These are phyloP conservation scores for Camillea tinctor DNA, from an alignment of 2,329 filamentous ascomycete genomes.

Conservation along the genomic window DNA sequence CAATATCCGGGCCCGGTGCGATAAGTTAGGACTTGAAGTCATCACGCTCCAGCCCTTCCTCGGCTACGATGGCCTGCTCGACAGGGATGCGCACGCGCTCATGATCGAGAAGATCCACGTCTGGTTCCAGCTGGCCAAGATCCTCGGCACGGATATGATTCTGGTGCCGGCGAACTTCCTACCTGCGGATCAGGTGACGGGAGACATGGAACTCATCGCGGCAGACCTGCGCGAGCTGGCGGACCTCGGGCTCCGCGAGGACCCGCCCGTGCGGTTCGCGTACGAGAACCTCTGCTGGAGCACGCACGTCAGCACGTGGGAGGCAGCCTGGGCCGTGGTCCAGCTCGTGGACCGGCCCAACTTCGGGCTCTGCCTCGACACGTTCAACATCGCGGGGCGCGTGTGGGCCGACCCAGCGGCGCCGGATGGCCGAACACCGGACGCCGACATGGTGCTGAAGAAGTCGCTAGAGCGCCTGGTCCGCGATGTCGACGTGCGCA, in stretches of 20 bases:
- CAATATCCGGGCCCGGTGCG: constrained; percentile 54
- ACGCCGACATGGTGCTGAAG: constrained; percentile 54
- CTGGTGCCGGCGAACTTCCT: constrained; percentile 72
- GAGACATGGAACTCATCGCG: constrained; percentile 55
- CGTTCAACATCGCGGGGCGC: constrained; percentile 71
- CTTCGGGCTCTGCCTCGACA: constrained; percentile 74
- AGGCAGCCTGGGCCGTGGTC: constrained; percentile 66
- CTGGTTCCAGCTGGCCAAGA: constrained; percentile 67
- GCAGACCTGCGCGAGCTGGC: constrained; percentile 63
- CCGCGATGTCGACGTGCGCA: constrained; percentile 53
- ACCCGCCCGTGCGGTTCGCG: constrained; percentile 61
- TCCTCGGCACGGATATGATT: constrained; percentile 67
- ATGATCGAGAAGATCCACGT: constrained; percentile 62
- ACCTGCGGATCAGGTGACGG: constrained; percentile 40
- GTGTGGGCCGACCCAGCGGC: constrained; percentile 67
- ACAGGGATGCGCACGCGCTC: constrained; percentile 54
- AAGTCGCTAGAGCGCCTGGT: constrained; percentile 55
- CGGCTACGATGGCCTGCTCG: constrained; percentile 70
- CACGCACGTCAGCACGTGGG: constrained; percentile 68
- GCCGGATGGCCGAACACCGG: constrained; percentile 42
- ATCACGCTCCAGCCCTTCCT: constrained; percentile 73
- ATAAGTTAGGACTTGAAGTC: constrained; percentile 52
- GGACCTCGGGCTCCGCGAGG: constrained; percentile 59
- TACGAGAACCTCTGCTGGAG: constrained; percentile 74
- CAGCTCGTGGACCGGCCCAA: constrained; percentile 62